These are phyloP conservation scores for Paramecium sonneborni DNA, from an alignment of 73 alveolate genomes.

Conservation along the genomic window DNA sequence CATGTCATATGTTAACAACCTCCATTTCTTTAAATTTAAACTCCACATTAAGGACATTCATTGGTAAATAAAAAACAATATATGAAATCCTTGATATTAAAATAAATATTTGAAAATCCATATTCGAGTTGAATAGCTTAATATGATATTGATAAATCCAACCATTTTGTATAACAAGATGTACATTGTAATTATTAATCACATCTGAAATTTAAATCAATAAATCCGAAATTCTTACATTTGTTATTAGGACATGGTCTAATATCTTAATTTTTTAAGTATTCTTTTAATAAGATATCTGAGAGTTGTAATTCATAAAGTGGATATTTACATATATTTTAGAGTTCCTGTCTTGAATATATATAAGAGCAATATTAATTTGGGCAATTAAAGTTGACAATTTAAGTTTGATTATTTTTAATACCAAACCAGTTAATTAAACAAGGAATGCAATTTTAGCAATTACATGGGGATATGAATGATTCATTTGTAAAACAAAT, in stretches of 20 bases:
- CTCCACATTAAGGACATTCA: conserved; percentile 58
- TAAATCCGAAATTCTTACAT: conserved; percentile 11
- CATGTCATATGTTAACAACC: conserved; percentile 68
- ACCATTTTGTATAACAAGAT: background rate
- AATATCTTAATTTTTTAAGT: conserved; percentile 3
- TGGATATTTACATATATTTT: background rate
- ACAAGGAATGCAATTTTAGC: background rate
- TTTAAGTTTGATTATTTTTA: background rate
- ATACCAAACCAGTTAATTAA: conserved; percentile 8
- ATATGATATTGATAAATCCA: background rate
- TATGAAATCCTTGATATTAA: conserved; percentile 21
- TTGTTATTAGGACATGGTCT: conserved; percentile 50
- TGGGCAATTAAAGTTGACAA: background rate
- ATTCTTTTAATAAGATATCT: background rate
- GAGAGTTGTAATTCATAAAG: background rate
- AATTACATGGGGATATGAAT: background rate
- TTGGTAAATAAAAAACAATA: background rate
- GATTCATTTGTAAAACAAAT: background rate
- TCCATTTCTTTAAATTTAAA: conserved; percentile 46
- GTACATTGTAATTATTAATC: background rate
- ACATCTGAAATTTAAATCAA: conserved; percentile 20
- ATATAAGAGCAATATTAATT: background rate
- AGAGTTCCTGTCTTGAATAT: background rate
- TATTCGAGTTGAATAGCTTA: background rate
- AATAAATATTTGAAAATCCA: background rate